Conservation (phyloP, 2,329 filamentous ascomycete genomes). For the Tolypocladium inflatum region DNA sequence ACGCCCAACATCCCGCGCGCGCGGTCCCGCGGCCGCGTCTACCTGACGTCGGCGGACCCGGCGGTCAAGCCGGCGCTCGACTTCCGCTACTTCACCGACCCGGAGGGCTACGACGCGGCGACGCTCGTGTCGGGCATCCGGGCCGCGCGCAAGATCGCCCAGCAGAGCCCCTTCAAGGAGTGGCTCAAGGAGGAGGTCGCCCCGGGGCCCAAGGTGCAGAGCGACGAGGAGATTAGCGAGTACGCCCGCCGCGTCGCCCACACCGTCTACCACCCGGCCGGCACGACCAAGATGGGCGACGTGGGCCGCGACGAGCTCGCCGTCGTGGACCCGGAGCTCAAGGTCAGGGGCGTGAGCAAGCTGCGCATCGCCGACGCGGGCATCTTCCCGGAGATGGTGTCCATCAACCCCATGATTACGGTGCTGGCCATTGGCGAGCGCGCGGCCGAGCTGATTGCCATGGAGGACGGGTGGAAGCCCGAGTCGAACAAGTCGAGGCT, state of each 20-base stretch:
- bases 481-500: conserved; percentile 19
- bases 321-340: conserved; percentile 70
- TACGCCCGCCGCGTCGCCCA: conserved; percentile 76
- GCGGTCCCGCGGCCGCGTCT: conserved; percentile 66
- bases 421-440: conserved; percentile 77
- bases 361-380: conserved; percentile 78
- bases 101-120: conserved; percentile 75
- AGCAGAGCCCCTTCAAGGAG: conserved; percentile 67
- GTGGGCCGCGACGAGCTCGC: conserved; percentile 57
- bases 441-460: conserved; percentile 69
- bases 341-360: conserved; percentile 61
- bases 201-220: conserved; percentile 62
- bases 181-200: conserved; percentile 80
- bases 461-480: conserved; percentile 47
- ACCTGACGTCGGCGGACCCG: conserved; percentile 67
- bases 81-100: conserved; percentile 84
- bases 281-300: conserved; percentile 86
- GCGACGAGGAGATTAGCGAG: conserved; percentile 71
- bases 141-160: conserved; percentile 66
- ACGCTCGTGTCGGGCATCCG: conserved; percentile 70
- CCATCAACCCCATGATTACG: conserved; percentile 85
- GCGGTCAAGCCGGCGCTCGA: conserved; percentile 72
- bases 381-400: conserved; percentile 80
- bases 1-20: conserved; percentile 84
- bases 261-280: conserved; percentile 84